Evolutionary conservation across 768 basidiomycete species (phyloP).

Genomic region (Trametes maxima): DNA sequence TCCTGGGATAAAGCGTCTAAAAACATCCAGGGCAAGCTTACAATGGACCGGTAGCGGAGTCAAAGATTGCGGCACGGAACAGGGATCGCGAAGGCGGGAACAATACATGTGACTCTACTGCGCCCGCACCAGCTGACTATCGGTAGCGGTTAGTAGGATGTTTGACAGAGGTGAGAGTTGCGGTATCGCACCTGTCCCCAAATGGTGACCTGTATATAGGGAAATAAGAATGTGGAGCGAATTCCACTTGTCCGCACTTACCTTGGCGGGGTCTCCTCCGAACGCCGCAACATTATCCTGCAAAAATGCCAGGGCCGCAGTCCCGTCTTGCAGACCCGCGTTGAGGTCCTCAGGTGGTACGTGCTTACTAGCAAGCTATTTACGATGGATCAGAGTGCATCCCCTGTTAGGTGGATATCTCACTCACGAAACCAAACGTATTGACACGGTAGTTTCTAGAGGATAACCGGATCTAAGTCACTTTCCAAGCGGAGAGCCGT

Average conservation of each 20-base stretch:
- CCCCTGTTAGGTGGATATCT: neutral
- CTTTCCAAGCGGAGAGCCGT: neutral
- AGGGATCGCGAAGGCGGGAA: slow-evolving; percentile 41
- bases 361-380: slow-evolving; percentile 50
- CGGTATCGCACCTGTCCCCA: slow-evolving; percentile 51
- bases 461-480: neutral
- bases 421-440: slow-evolving; percentile 58
- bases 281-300: slow-evolving; percentile 68
- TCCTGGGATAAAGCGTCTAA: neutral
- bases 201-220: slow-evolving; percentile 41
- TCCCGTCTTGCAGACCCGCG: slow-evolving; percentile 48
- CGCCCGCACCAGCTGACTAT: slow-evolving; percentile 56
- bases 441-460: slow-evolving; percentile 59
- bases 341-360: slow-evolving; percentile 52
- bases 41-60: slow-evolving; percentile 59
- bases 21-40: slow-evolving; percentile 30
- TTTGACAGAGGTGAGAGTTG: neutral
- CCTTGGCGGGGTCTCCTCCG: slow-evolving; percentile 44
- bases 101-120: slow-evolving; percentile 50
- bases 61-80: slow-evolving; percentile 55
- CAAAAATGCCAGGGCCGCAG: slow-evolving; percentile 58
- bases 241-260: slow-evolving; percentile 28
- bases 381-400: too few species aligned
- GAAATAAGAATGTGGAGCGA: neutral
- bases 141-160: neutral